A percentile compares a stretch with the other conserved stretches of the same genome.
These are phyloP conservation scores for Trametopsis cervina DNA, from an alignment of 768 basidiomycete genomes.

Conservation along the genomic window DNA sequence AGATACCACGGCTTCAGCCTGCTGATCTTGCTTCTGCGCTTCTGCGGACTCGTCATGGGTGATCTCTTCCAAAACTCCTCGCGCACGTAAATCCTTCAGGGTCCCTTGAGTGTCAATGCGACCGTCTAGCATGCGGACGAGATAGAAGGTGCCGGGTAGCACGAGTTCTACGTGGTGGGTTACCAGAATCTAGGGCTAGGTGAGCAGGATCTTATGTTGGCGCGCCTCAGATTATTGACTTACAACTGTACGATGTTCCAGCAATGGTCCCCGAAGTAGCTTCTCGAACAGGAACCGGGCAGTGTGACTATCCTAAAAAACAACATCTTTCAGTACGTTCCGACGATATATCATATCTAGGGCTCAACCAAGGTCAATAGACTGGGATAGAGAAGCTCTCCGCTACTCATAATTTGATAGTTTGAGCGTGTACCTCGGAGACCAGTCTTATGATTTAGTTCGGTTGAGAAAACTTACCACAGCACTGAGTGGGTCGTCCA, in stretches of 20 bases:
- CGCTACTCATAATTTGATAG: too few species aligned
- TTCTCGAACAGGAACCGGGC: constrained; percentile 55
- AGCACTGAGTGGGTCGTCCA: constrained; percentile 79
- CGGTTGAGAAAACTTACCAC: constrained; percentile 45
- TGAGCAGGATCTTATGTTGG: too few species aligned
- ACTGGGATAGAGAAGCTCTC: too few species aligned
- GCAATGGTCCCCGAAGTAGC: constrained; percentile 58
- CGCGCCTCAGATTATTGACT: too few species aligned
- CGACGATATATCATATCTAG: too few species aligned
- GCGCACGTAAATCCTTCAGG: constrained; percentile 52
- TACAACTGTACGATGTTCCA: constrained; percentile 63
- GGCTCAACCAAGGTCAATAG: too few species aligned
- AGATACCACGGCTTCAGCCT: constrained; percentile 10
- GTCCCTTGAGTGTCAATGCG: constrained; percentile 72
- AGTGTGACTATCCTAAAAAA: constrained; percentile 57
- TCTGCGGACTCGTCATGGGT: constrained; percentile 44
- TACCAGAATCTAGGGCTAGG: constrained; percentile 59
- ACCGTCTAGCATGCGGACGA: constrained; percentile 77
- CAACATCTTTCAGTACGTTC: too few species aligned
- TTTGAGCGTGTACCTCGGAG: too few species aligned
- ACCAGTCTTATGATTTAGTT: background rate
- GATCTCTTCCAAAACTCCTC: constrained; percentile 58
- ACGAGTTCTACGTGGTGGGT: constrained; percentile 84
- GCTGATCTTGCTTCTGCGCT: constrained; percentile 37
- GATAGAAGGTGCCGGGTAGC: constrained; percentile 63